A percentile compares a stretch with the other conserved stretches of the same genome.
Conservation (phyloP, 805 yeast species). For the Saturnispora sekii region DNA sequence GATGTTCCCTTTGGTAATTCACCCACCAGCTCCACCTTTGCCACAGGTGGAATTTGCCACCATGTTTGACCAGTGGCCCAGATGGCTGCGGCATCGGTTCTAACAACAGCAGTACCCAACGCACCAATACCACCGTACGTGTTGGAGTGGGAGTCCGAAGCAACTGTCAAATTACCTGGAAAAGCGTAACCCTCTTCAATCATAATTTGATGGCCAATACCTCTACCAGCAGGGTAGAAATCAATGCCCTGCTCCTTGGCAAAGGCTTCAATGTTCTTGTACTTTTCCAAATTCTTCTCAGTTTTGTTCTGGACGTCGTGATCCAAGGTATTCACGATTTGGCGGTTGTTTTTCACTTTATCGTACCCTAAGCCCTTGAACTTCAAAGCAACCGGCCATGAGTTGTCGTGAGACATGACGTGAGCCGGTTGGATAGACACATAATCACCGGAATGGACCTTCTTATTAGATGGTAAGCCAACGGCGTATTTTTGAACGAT, state of each 20-base stretch:
- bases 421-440: slow-evolving; percentile 92
- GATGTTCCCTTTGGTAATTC: slow-evolving; percentile 76
- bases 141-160: slow-evolving; percentile 95
- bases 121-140: slow-evolving; percentile 97
- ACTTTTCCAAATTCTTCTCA: slow-evolving; percentile 82
- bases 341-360: slow-evolving; percentile 72
- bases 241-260: slow-evolving; percentile 88
- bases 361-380: slow-evolving; percentile 92
- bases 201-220: slow-evolving; percentile 99
- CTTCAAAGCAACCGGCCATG: slow-evolving; percentile 98
- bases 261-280: slow-evolving; percentile 78
- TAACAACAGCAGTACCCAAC: slow-evolving; percentile 92
- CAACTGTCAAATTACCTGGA: slow-evolving; percentile 87
- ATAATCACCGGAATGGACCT: slow-evolving; percentile 84
- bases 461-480: slow-evolving; percentile 65
- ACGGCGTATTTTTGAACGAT: slow-evolving; percentile 91
- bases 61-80: slow-evolving; percentile 99
- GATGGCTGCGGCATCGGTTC: slow-evolving; percentile 98
- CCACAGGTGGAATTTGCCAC: slow-evolving; percentile 99
- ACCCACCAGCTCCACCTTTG: slow-evolving; percentile 80
- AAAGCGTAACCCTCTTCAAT: slow-evolving; percentile 98
- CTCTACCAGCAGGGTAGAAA: slow-evolving; percentile 97
- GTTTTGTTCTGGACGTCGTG: slow-evolving; percentile 95
- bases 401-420: slow-evolving; percentile 98
- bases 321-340: slow-evolving; percentile 92